Base-by-base conservation (phyloP, 306 rosid species). In the Crataegus laevigata region DNA sequence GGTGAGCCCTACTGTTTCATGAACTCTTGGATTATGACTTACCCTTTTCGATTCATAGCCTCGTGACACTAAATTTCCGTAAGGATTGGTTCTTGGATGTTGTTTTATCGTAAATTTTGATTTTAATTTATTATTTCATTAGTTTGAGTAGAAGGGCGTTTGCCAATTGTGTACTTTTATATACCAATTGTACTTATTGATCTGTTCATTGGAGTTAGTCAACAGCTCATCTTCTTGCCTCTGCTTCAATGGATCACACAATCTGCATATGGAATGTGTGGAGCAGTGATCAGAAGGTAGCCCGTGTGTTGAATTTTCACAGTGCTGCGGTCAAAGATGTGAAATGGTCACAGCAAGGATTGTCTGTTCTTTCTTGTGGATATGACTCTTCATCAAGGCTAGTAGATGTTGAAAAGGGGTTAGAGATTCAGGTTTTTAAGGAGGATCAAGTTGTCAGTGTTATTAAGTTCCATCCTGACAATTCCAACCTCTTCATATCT, bases 141-240 rank as follows among this genome's bases (percentile, higher is more conserved):
- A 36, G 1, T 60, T 36, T 65, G 66, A 22, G 29, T 79, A 59
- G 52, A 19, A 75, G 22, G 36, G 67, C 67, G 58, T 34, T 73
- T 28, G 29, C 34, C 14, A 10, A 10, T 38, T 66, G 24, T 51
- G 18, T 36, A 9, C 17, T 34, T 34, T 40, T 61, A 19, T 68
- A 32, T 71, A 61, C 72, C 30, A 43, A 29, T 76, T 82, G n/a
- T 38, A 42, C 80, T 52, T 73, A 75, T 79, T 81, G 83, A 81
- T 86, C 75, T 83, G 83, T 90, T 84, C 85, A 84, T 80, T 86
- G 78, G 86, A 87, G 85, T 84, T 89, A 82, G 89, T 84, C 81
- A 79, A 82, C 96, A 92, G 99, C 88, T 89, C 97, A 90, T 85
- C 96, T 96, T 77, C 99, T 92, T 72, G 98, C 99, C 72, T 92